Percentiles rank a stretch among this genome's conserved stretches.
These are phyloP conservation scores for Thalassiosira profunda DNA, from an alignment of 108 stramenopile species.

Conservation along the genomic window DNA sequence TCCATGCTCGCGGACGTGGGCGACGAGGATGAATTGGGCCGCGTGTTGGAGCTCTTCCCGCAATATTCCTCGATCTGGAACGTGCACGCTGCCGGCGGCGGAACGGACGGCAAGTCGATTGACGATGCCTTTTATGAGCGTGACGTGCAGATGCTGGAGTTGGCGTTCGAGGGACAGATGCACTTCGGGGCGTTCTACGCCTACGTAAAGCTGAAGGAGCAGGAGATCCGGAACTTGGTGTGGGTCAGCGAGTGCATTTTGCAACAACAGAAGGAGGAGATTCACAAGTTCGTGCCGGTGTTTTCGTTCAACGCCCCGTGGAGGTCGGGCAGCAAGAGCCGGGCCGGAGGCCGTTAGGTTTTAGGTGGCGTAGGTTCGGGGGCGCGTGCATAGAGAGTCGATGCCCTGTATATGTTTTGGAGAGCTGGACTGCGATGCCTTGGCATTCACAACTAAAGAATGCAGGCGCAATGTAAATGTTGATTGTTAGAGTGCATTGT, in stretches of 20 bases:
- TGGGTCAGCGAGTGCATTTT: conserved; percentile 99
- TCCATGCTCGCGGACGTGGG: conserved; percentile 90
- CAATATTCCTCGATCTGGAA: conserved; percentile 95
- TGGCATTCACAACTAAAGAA: no score
- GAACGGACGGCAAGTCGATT: conserved; percentile 89
- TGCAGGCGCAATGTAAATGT: no score
- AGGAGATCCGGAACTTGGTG: conserved; percentile 99
- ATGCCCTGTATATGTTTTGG: no score
- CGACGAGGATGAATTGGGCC: conserved; percentile 92
- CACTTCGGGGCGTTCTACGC: conserved; percentile 98
- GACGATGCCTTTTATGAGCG: conserved; percentile 99
- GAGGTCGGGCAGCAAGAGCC: conserved; percentile 65
- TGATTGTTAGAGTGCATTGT: no score
- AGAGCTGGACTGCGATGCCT: no score
- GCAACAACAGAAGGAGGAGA: conserved; percentile 98
- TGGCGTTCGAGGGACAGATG: conserved; percentile 99
- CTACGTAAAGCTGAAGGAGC: conserved; percentile 99
- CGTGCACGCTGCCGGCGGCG: conserved; percentile 88
- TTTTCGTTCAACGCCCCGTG: conserved; percentile 94
- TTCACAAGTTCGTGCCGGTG: conserved; percentile 98
- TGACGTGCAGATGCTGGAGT: conserved; percentile 95
- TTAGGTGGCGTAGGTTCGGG: not conserved
- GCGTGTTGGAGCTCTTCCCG: conserved; percentile 92
- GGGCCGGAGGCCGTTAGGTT: conserved; percentile 2
- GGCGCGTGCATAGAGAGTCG: no score